A percentile compares a stretch with the other conserved stretches of the same genome.
phyloP scores from a whole-genome alignment of 257 asterid species.

The Mentha longifolia region DNA sequence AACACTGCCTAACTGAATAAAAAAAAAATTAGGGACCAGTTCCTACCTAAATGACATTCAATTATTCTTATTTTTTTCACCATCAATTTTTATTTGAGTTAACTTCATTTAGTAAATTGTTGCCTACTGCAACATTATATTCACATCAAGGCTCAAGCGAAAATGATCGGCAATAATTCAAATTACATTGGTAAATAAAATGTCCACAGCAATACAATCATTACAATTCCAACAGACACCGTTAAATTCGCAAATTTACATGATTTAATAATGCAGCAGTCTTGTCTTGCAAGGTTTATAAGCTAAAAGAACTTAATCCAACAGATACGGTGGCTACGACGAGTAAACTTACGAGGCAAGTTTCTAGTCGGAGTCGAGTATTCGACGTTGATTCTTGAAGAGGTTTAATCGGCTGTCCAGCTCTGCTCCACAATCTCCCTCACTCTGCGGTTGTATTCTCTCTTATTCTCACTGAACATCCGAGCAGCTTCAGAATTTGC shows the following conservation, averaged over 20 bases:
- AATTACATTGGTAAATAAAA: slow-evolving; percentile 21
- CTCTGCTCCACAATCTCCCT: slow-evolving; percentile 86
- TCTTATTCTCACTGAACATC: slow-evolving; percentile 76
- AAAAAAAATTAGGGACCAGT: too few species aligned
- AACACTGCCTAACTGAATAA: too few species aligned
- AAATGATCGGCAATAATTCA: background rate
- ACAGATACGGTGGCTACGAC: slow-evolving; percentile 27
- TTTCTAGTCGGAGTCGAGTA: slow-evolving; percentile 33
- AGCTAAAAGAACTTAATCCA: slow-evolving; percentile 27
- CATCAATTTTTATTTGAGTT: too few species aligned
- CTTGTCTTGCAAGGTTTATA: slow-evolving; percentile 34
- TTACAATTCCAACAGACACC: slow-evolving; percentile 28
- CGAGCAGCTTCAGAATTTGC: slow-evolving; percentile 93
- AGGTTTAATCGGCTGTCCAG: slow-evolving; percentile 78
- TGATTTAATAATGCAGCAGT: slow-evolving; percentile 34
- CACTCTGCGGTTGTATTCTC: slow-evolving; percentile 80
- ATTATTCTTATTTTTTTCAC: too few species aligned
- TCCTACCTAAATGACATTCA: too few species aligned
- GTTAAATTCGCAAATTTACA: slow-evolving; percentile 40
- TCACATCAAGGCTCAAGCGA: background rate
- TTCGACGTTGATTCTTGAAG: background rate
- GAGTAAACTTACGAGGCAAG: slow-evolving; percentile 24
- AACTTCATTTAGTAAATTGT: background rate
- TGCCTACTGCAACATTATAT: background rate
- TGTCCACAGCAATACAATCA: slow-evolving; percentile 9